Evolutionary conservation across 2,329 filamentous ascomycete genomes (phyloP).

Genomic region (Apiospora malaysiana): DNA sequence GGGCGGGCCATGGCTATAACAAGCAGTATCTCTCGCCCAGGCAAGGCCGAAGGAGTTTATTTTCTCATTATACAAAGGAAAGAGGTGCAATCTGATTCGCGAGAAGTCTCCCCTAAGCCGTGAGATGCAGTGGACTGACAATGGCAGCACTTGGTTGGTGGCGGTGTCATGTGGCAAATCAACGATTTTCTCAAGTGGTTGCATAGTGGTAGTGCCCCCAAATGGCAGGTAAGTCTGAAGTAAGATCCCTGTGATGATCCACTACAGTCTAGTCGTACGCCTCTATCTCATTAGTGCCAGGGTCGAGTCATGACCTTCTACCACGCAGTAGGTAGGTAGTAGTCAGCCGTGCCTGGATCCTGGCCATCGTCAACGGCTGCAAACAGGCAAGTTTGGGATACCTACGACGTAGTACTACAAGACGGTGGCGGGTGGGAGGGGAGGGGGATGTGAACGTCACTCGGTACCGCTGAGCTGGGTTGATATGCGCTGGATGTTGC

Average conservation of each 20-base stretch:
- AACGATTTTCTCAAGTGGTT: neutral
- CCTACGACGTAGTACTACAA: too few species aligned
- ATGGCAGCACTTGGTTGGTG: conserved; percentile 4
- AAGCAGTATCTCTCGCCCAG: conserved; percentile 8
- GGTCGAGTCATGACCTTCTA: neutral
- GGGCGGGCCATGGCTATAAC: conserved; percentile 36
- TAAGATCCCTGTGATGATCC: conserved; percentile 1
- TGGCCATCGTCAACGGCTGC: neutral
- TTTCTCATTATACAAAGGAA: neutral
- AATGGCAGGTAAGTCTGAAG: neutral
- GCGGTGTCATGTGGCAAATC: conserved; percentile 18
- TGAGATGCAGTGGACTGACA: neutral
- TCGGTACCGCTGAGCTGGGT: neutral
- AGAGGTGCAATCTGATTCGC: neutral
- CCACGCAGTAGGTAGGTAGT: too few species aligned
- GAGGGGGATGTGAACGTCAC: neutral
- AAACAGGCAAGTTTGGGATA: neutral
- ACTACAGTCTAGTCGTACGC: neutral
- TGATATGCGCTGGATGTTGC: neutral
- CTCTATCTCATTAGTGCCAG: neutral
- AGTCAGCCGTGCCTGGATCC: neutral
- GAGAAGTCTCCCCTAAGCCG: neutral
- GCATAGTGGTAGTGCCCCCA: conserved; percentile 1
- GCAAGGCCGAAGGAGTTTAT: neutral
- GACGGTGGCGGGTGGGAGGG: neutral